Evolutionary conservation across 2,329 filamentous ascomycete genomes (phyloP).

Genomic region (Phoma sp.): DNA sequence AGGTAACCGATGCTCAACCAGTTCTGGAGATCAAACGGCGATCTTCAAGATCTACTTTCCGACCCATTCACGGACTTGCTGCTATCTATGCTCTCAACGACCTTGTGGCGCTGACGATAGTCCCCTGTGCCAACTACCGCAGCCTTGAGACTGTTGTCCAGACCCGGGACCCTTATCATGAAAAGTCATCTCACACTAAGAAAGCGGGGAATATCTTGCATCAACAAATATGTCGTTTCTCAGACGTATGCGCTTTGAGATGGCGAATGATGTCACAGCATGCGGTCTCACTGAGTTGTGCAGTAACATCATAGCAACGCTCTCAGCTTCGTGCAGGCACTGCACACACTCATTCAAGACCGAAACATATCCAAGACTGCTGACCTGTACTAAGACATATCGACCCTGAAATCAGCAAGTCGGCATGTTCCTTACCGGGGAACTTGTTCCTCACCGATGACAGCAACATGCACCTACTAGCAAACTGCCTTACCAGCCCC

Average conservation of each 20-base stretch:
- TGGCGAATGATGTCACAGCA: not conserved
- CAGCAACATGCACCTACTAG: no score
- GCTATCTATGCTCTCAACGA: not conserved
- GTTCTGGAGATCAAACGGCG: not conserved
- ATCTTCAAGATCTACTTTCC: not conserved
- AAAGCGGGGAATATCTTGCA: not conserved
- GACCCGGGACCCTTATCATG: no score
- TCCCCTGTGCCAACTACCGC: not conserved
- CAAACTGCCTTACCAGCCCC: not conserved
- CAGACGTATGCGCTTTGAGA: not conserved
- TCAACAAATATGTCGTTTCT: not conserved
- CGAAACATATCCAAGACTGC: not conserved
- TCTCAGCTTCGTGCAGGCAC: not conserved
- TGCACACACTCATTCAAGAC: not conserved
- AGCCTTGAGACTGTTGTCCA: not conserved
- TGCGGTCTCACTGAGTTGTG: not conserved
- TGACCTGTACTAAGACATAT: not conserved
- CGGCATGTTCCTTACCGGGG: not conserved
- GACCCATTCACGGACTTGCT: not conserved
- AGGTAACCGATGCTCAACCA: not conserved
- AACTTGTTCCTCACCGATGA: not conserved
- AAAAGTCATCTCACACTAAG: not conserved
- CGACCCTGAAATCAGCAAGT: not conserved
- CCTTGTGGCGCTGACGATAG: not conserved
- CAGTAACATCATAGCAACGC: not conserved